Conservation (phyloP, 345 rosid genomes). For the Cochlearia excelsa region DNA sequence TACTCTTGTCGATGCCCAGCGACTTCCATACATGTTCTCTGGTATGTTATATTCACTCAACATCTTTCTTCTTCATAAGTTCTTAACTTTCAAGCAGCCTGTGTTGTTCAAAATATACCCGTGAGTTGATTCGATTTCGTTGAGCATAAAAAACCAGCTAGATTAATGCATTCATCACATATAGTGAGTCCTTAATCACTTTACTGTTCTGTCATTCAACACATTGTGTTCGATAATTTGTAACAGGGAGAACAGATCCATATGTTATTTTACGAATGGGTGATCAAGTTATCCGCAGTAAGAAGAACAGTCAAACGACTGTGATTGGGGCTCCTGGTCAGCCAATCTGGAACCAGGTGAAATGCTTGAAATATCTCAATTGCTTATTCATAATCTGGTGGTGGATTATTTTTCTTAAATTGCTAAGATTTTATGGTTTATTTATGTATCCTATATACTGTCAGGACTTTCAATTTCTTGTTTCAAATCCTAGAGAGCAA, state of each 20-base stretch:
- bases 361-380: constrained; percentile 19
- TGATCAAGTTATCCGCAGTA: constrained; percentile 85
- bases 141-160: neutral
- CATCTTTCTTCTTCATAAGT: neutral
- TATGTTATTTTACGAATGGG: constrained; percentile 81
- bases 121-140: neutral
- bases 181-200: neutral
- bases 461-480: constrained; percentile 97
- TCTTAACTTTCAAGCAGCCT: constrained; percentile 2
- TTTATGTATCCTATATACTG: constrained; percentile 29
- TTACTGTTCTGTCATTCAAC: constrained; percentile 18
- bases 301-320: constrained; percentile 96
- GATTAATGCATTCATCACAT: constrained; percentile 2
- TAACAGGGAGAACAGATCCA: constrained; percentile 94
- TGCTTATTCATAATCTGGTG: constrained; percentile 14
- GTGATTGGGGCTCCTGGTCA: constrained; percentile 90
- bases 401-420: constrained; percentile 8
- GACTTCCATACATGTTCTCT: constrained; percentile 68
- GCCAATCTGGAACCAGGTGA: constrained; percentile 99
- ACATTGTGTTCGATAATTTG: constrained; percentile 23
- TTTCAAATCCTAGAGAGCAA: constrained; percentile 83
- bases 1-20: constrained; percentile 91
- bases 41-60: constrained; percentile 44
- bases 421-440: constrained; percentile 8
- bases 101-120: constrained; percentile 3